Base-by-base conservation (phyloP, 1,139 yeast species). In the Diutina pseudorugosa region DNA sequence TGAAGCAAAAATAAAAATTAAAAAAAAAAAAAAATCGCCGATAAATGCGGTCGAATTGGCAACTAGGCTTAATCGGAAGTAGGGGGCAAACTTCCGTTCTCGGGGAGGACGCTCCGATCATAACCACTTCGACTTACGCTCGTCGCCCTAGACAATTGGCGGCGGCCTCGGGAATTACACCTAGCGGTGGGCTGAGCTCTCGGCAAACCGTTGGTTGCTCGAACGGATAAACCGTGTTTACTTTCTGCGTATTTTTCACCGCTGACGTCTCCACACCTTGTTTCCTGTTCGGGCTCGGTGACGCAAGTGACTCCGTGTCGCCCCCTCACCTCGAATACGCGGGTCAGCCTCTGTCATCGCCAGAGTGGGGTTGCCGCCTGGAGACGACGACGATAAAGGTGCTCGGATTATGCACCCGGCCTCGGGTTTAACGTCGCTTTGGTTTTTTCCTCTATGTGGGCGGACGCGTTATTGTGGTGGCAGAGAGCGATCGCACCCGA, bases 1-100 rank as follows among this genome's bases (percentile, higher is more conserved):
- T 21, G n/a, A 12, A 25, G 47, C 11, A 11, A 12, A 21, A 25
- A 21, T 25, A 16, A 16, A n/a, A n/a, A n/a, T n/a, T 20, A 8
- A 9, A 23, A 11, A 12, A 21, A 25, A 21, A 14, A 16, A 16
- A 16, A 16, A 12, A 19, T 25, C 33, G 16, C 47, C 47, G 47
- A 43, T 43, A 43, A 43, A 25, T 43, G 47, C 47, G 47, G 47
- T 43, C 19, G 47, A 20, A 16, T 43, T 21, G 47, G 19, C 47
- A 42, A 42, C 45, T 18, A 9, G 20, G 11, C 6, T 4, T 14
- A 33, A 33, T 9, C 16, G 40, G 16, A 11, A n/a, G n/a, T n/a
- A n/a, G n/a, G n/a, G n/a, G n/a, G n/a, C n/a, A n/a, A 14, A 36
- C 18, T 14, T 16, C 41, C 7, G 41, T 14, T 9, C 18, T 36